Conservation (phyloP, 2,329 filamentous ascomycete species). For the Emmonsiellopsis sp. region DNA sequence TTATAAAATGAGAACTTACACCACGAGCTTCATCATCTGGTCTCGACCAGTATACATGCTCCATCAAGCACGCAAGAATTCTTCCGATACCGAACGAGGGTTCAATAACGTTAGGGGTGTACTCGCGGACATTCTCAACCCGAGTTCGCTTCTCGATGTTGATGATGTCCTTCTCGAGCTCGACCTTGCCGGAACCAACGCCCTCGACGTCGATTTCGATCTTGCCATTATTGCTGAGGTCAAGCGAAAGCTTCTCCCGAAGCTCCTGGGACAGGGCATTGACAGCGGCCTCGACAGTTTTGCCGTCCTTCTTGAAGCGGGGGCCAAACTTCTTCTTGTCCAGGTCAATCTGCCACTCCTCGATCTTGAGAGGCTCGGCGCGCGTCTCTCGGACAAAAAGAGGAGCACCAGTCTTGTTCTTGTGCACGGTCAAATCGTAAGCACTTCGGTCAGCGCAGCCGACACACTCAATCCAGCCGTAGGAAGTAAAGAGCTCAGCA, state of each 20-base stretch:
- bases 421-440: constrained; percentile 86
- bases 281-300: constrained; percentile 71
- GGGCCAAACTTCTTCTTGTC: constrained; percentile 96
- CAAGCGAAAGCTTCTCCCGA: constrained; percentile 68
- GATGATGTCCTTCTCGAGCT: constrained; percentile 70
- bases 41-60: constrained; percentile 93
- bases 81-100: constrained; percentile 95
- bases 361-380: constrained; percentile 65
- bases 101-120: constrained; percentile 92
- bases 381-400: constrained; percentile 77
- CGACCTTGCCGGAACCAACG: constrained; percentile 61
- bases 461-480: constrained; percentile 97
- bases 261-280: constrained; percentile 68
- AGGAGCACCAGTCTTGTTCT: constrained; percentile 81
- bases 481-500: constrained; percentile 80
- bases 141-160: constrained; percentile 76
- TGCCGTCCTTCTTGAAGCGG: constrained; percentile 89
- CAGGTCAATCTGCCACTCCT: constrained; percentile 81
- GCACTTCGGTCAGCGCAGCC: constrained; percentile 93
- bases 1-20: constrained; percentile 48
- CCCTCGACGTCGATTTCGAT: constrained; percentile 65
- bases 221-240: constrained; percentile 64
- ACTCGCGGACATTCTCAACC: constrained; percentile 77
- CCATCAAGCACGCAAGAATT: constrained; percentile 85
- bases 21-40: constrained; percentile 75